Conservation (phyloP, 805 yeast species). For the Jamesozyma piceae region DNA sequence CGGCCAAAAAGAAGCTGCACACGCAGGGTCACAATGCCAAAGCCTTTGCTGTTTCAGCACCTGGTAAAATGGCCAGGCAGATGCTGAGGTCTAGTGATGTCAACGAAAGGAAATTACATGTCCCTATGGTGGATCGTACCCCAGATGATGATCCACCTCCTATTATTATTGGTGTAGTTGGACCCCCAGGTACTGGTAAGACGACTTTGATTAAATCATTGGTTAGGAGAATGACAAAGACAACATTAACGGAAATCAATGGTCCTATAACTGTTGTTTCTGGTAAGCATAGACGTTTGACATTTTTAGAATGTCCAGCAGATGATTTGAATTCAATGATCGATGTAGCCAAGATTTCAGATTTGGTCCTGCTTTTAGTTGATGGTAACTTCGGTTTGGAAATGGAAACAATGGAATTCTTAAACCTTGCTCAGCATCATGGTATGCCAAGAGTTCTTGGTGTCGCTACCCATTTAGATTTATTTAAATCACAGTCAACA, state of each 20-base stretch:
- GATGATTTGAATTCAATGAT: slow-evolving; percentile 93
- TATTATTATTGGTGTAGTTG: slow-evolving; percentile 89
- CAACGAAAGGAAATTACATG: slow-evolving; percentile 78
- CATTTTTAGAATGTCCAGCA: slow-evolving; percentile 79
- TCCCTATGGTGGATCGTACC: slow-evolving; percentile 94
- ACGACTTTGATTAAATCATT: slow-evolving; percentile 85
- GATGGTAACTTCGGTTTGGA: slow-evolving; percentile 98
- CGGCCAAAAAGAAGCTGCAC: slow-evolving; percentile 81
- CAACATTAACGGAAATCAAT: slow-evolving; percentile 72
- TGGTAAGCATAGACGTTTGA: slow-evolving; percentile 85
- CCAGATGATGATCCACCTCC: slow-evolving; percentile 99
- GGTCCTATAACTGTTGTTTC: slow-evolving; percentile 97
- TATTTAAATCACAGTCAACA: slow-evolving; percentile 83
- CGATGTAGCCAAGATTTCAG: slow-evolving; percentile 92
- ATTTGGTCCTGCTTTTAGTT: slow-evolving; percentile 74
- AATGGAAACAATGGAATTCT: slow-evolving; percentile 99
- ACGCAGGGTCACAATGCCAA: slow-evolving; percentile 78
- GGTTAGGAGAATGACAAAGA: slow-evolving; percentile 79
- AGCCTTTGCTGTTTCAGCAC: slow-evolving; percentile 76
- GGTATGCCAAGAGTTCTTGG: slow-evolving; percentile 98
- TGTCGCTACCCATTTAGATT: slow-evolving; percentile 88
- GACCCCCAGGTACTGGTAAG: slow-evolving; percentile 98
- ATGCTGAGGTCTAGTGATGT: slow-evolving; percentile 79
- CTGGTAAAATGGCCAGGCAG: slow-evolving; percentile 74
- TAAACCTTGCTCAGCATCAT: slow-evolving; percentile 92